Evolutionary conservation across 306 rosid species (phyloP).

Genomic region (Dalbergia cochinchinensis): DNA sequence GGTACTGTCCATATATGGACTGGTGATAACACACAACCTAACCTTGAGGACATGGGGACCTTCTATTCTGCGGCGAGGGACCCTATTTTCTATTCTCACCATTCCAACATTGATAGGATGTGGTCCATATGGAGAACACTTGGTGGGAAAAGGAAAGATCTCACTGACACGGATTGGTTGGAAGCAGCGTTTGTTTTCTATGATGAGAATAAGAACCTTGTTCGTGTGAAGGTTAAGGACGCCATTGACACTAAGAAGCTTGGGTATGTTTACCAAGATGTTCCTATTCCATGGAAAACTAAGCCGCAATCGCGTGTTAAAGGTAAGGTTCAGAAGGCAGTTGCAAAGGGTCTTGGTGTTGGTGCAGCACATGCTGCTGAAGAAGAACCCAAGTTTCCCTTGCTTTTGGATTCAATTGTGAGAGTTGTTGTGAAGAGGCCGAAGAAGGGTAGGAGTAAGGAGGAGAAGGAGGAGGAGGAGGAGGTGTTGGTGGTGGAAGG

Average conservation of each 20-base stretch:
- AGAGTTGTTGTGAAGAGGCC: slow-evolving; percentile 67
- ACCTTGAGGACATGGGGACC: slow-evolving; percentile 75
- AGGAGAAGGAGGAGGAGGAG: slow-evolving; percentile 60
- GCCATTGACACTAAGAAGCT: slow-evolving; percentile 61
- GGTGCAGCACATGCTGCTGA: slow-evolving; percentile 59
- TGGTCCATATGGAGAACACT: slow-evolving; percentile 78
- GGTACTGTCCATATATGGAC: slow-evolving; percentile 65
- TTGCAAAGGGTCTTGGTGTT: slow-evolving; percentile 22
- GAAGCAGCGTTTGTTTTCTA: slow-evolving; percentile 74
- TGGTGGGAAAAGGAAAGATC: slow-evolving; percentile 57
- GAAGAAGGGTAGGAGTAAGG: slow-evolving; percentile 54
- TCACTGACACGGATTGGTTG: slow-evolving; percentile 64
- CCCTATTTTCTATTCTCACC: slow-evolving; percentile 74
- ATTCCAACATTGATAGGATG: slow-evolving; percentile 75
- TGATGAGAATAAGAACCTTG: slow-evolving; percentile 69
- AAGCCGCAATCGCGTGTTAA: slow-evolving; percentile 55
- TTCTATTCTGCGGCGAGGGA: slow-evolving; percentile 82
- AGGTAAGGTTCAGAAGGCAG: slow-evolving; percentile 2
- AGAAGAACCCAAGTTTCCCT: slow-evolving; percentile 44
- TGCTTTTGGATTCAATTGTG: slow-evolving; percentile 50
- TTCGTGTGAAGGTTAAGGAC: slow-evolving; percentile 71
- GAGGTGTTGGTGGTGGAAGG: slow-evolving; percentile 66
- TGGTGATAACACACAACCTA: slow-evolving; percentile 63
- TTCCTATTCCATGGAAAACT: slow-evolving; percentile 67
- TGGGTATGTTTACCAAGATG: slow-evolving; percentile 74